These are phyloP conservation scores for Agrocybe praecox DNA, from an alignment of 768 basidiomycete species.

Conservation along the genomic window DNA sequence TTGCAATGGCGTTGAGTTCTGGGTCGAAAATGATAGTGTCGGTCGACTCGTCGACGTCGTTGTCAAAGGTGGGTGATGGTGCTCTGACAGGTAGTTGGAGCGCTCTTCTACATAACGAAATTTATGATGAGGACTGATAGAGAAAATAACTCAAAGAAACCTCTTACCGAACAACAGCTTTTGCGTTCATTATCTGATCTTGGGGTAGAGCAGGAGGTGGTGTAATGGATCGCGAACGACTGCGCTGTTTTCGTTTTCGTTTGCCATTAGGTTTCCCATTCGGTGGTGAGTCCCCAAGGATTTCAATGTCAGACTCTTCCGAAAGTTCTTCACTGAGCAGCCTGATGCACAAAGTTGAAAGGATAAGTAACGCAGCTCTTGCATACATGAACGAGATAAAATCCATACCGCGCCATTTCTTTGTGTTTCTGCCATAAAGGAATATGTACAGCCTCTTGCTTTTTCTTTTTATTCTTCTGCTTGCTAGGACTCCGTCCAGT, in stretches of 20 bases:
- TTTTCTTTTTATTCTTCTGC: constrained; percentile 41
- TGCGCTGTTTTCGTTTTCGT: constrained; percentile 51
- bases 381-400: not conserved
- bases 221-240: constrained; percentile 73
- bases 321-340: constrained; percentile 40
- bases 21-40: constrained; percentile 59
- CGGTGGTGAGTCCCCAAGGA: constrained; percentile 24
- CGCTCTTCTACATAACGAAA: constrained; percentile 40
- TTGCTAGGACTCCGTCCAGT: constrained; percentile 30
- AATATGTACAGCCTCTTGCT: constrained; percentile 25
- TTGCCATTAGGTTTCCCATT: constrained; percentile 34
- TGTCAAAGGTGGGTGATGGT: constrained; percentile 48
- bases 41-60: constrained; percentile 37
- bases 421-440: constrained; percentile 48
- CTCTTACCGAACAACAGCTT: constrained; percentile 60
- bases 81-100: constrained; percentile 42
- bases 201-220: constrained; percentile 68
- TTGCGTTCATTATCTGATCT: constrained; percentile 57
- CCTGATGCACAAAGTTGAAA: constrained; percentile 20
- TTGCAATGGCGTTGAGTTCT: constrained; percentile 62
- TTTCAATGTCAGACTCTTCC: constrained; percentile 49
- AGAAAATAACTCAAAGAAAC: not conserved
- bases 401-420: constrained; percentile 39
- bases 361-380: not conserved
- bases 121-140: not conserved